A percentile compares a stretch with the other conserved stretches of the same genome.
phyloP scores from a whole-genome alignment of 2,329 filamentous ascomycete genomes.

The Pseudogymnoascus sp. region DNA sequence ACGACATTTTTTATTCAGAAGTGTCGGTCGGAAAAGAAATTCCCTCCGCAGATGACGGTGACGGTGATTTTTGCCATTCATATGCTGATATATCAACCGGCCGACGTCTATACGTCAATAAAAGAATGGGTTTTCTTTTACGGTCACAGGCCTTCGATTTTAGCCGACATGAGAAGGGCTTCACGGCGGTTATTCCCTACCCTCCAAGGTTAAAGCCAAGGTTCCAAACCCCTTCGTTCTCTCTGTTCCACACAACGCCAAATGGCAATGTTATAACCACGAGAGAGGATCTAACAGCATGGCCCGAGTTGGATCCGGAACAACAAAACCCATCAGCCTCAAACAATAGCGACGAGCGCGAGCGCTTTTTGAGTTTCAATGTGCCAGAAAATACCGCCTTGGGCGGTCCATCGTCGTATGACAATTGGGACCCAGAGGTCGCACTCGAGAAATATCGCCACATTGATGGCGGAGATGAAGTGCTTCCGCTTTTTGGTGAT shows the following conservation, averaged over 20 bases:
- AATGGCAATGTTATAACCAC: slow-evolving; percentile 20
- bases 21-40: slow-evolving; percentile 25
- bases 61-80: slow-evolving; percentile 20
- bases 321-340: not conserved
- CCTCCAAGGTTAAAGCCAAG: slow-evolving; percentile 18
- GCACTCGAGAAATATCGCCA: slow-evolving; percentile 36
- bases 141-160: slow-evolving; percentile 18
- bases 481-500: slow-evolving; percentile 46
- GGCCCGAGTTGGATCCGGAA: slow-evolving; percentile 25
- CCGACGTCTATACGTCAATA: slow-evolving; percentile 37
- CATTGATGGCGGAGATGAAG: slow-evolving; percentile 33
- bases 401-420: slow-evolving; percentile 13
- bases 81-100: slow-evolving; percentile 34
- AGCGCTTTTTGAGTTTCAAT: slow-evolving; percentile 4
- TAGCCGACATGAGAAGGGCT: slow-evolving; percentile 16
- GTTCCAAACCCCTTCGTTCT: slow-evolving; percentile 28
- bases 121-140: slow-evolving; percentile 36
- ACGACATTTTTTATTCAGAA: slow-evolving; percentile 36
- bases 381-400: slow-evolving; percentile 15
- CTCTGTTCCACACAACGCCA: slow-evolving; percentile 21
- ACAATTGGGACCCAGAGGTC: slow-evolving; percentile 18
- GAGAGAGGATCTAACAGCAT: slow-evolving; percentile 24
- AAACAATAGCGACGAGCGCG: not conserved
- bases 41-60: slow-evolving; percentile 21
- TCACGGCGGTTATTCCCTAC: slow-evolving; percentile 25